Evolutionary conservation across 2,329 filamentous ascomycete species (phyloP).

Genomic region (Shiraia bambusicola): DNA sequence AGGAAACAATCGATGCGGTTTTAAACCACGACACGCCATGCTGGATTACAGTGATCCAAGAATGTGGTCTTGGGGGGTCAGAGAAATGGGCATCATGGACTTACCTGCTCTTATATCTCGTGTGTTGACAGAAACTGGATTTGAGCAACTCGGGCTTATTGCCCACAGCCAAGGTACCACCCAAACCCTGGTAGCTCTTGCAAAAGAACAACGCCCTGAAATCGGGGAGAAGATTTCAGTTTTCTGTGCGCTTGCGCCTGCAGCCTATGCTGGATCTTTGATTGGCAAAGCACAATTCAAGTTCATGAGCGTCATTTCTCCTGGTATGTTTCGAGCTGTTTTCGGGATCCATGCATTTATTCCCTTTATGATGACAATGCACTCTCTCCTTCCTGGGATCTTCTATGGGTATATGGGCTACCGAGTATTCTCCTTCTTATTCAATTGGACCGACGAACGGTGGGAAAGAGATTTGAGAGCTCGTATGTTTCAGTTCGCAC

Average conservation of each 20-base stretch:
- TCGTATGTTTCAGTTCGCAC: slow-evolving; percentile 89
- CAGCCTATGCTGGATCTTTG: slow-evolving; percentile 83
- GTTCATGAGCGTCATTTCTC: slow-evolving; percentile 81
- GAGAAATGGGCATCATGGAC: slow-evolving; percentile 90
- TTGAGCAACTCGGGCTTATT: slow-evolving; percentile 77
- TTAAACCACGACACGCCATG: slow-evolving; percentile 72
- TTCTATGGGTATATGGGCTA: slow-evolving; percentile 84
- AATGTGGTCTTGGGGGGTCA: slow-evolving; percentile 97
- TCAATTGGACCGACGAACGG: slow-evolving; percentile 79
- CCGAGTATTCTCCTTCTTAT: slow-evolving; percentile 84
- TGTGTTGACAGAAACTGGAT: slow-evolving; percentile 79
- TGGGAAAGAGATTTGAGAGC: slow-evolving; percentile 81
- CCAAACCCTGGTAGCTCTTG: slow-evolving; percentile 81
- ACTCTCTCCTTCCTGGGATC: slow-evolving; percentile 62
- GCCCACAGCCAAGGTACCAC: slow-evolving; percentile 92
- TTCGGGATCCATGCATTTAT: slow-evolving; percentile 96
- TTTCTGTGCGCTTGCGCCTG: slow-evolving; percentile 88
- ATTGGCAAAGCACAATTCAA: slow-evolving; percentile 89
- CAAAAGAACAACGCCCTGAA: slow-evolving; percentile 85
- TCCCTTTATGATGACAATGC: slow-evolving; percentile 88
- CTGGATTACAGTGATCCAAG: slow-evolving; percentile 75
- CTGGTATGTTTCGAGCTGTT: slow-evolving; percentile 72
- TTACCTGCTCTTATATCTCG: slow-evolving; percentile 77
- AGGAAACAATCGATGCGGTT: slow-evolving; percentile 89
- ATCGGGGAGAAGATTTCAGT: slow-evolving; percentile 80